phyloP scores from a whole-genome alignment of 2,329 filamentous ascomycete genomes.

The Coleophoma eucalyptorum region DNA sequence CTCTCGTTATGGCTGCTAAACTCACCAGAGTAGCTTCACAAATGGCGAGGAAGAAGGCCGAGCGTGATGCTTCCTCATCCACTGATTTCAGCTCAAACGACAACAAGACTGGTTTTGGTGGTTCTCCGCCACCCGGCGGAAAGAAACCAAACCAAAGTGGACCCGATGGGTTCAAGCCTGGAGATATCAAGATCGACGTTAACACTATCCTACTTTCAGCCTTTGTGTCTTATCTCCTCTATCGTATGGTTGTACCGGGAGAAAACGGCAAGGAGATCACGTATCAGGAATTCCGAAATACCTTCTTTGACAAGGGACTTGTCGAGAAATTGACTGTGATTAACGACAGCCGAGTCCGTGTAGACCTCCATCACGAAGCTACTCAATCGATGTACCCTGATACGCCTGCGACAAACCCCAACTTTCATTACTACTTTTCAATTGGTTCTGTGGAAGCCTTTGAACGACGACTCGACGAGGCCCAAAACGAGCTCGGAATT shows the following conservation, averaged over 20 bases:
- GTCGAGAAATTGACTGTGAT: slow-evolving; percentile 89
- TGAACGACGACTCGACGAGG: slow-evolving; percentile 81
- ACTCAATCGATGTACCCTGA: slow-evolving; percentile 72
- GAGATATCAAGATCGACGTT: slow-evolving; percentile 24
- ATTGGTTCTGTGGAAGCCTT: slow-evolving; percentile 95
- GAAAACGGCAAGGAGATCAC: slow-evolving; percentile 79
- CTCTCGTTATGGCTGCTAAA: slow-evolving; percentile 21
- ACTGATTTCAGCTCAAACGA: slow-evolving; percentile 19
- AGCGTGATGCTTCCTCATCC: slow-evolving; percentile 17
- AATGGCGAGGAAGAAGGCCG: slow-evolving; percentile 23
- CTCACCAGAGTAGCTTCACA: slow-evolving; percentile 29
- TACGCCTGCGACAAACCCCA: slow-evolving; percentile 61
- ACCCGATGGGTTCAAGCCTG: slow-evolving; percentile 8
- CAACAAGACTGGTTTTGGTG: slow-evolving; percentile 11
- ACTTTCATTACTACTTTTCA: slow-evolving; percentile 87
- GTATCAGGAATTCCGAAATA: slow-evolving; percentile 93
- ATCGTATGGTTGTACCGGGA: slow-evolving; percentile 61
- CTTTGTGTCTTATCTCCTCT: slow-evolving; percentile 60
- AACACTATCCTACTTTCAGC: slow-evolving; percentile 38
- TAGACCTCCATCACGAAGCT: slow-evolving; percentile 75
- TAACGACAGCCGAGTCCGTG: slow-evolving; percentile 72
- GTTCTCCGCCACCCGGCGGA: slow-evolving; percentile 16
- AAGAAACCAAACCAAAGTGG: slow-evolving; percentile 28
- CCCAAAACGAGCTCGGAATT: slow-evolving; percentile 83
- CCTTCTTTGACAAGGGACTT: slow-evolving; percentile 92